Evolutionary conservation across 345 rosid species (phyloP), one percentile per base, ranked within the genome.

Genomic region (Pistacia vera): DNA sequence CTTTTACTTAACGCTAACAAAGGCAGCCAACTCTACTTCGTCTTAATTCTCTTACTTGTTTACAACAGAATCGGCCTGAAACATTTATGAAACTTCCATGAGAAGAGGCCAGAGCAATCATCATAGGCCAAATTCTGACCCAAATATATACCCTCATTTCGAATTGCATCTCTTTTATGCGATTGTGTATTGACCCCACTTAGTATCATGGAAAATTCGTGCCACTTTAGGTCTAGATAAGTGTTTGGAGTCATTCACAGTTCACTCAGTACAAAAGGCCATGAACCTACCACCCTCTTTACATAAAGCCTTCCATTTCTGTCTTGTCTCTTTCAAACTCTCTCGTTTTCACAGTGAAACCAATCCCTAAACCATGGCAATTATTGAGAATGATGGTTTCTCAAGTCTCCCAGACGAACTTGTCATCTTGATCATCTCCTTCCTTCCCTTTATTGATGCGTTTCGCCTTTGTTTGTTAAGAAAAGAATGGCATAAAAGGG

Each of bases 391-490:
- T 14, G 72, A 68, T 18, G 33, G 11, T 6, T 18, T 68, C n/a
- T 57, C 52, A 7, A 9, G 56, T 11, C 52, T 70, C 17, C 35
- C 63, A 7, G 11, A 70, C 7, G 74, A 57, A 13, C 25, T 38
- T 12, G 18, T 57, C 63, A 22, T 70, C 35, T 11, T 13, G 22
- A 57, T 70, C 63, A 70, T 70, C 49, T n/a, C 74, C 20, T 57
- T 70, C 52, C 58, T 57, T 1, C 74, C 64, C n/a, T 57, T 70
- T 54, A 1, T 56, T 17, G 74, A 70, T 1, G 36, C 73, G 3
- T 70, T 17, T 41, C 63, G 51, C 64, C 51, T 70, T 11, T 70
- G 74, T 58, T 14, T 30, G 72, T 30, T 25, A 36, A 52, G 44
- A 68, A 68, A 68, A 22, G 59, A 30, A 8, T 68, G 72, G 60